Percentiles rank a stretch among this genome's conserved stretches.
Evolutionary conservation across 2,329 filamentous ascomycete genomes (phyloP).

Genomic region (Trichoderma arundinaceum): DNA sequence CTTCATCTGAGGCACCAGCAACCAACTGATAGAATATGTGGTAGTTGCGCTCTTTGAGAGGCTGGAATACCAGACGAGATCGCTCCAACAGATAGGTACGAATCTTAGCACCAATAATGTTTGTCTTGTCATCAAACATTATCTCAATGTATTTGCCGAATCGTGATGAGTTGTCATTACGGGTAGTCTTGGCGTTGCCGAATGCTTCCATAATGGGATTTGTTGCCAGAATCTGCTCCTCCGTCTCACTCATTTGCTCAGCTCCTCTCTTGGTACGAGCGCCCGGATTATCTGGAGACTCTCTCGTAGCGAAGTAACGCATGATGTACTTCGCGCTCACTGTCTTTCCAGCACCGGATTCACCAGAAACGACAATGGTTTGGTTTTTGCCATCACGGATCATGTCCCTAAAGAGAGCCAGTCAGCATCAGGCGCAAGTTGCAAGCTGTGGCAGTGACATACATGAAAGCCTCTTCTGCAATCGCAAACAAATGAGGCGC

Average conservation of each 20-base stretch:
- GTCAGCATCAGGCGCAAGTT: constrained; percentile 45
- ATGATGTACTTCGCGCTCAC: constrained; percentile 99
- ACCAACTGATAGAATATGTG: constrained; percentile 99
- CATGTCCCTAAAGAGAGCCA: constrained; percentile 75
- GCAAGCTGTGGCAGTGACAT: constrained; percentile 47
- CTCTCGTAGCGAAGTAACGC: constrained; percentile 98
- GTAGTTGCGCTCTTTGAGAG: constrained; percentile 96
- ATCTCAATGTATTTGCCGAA: constrained; percentile 99
- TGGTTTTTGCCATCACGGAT: constrained; percentile 94
- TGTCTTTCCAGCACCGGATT: constrained; percentile 98
- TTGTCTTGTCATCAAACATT: constrained; percentile 94
- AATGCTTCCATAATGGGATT: constrained; percentile 99
- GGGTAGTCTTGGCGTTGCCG: constrained; percentile 98
- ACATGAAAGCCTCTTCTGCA: constrained; percentile 98
- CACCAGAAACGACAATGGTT: constrained; percentile 98
- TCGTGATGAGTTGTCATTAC: constrained; percentile 98
- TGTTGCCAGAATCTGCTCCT: constrained; percentile 96
- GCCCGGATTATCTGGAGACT: constrained; percentile 85
- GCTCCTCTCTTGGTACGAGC: constrained; percentile 75
- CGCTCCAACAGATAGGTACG: constrained; percentile 94
- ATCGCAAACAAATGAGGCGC: constrained; percentile 98
- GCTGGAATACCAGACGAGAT: constrained; percentile 95
- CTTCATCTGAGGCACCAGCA: constrained; percentile 83
- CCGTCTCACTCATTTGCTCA: constrained; percentile 92
- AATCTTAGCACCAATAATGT: constrained; percentile 98